Evolutionary conservation across 202 grass and related monocot genomes (phyloP), one percentile per base, ranked within the genome.

Genomic region (Setaria viridis): DNA sequence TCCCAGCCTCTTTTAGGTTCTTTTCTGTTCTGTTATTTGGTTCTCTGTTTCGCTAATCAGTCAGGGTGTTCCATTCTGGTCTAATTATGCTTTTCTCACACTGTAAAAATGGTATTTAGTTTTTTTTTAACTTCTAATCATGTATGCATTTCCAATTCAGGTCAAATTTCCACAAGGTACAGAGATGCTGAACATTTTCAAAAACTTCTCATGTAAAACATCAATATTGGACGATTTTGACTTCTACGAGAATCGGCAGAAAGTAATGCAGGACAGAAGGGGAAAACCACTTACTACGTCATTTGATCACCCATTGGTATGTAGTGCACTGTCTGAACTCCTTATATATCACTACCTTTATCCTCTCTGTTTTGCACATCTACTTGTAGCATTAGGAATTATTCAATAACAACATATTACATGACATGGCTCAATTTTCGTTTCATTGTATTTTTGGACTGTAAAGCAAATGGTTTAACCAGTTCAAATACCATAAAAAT

Each of bases 191-290:
- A 93, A 83, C 60, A 91, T 93, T 90, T 93, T 98, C 88, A 98
- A 93, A 87, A 98, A 77, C 73, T 93, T 93, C 43, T 81, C 89
- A 46, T 85, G 74, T 53, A 95, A 93, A 93, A 95, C 93, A 19
- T 95, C 95, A 77, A 98, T 98, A 85, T 82, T 98, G 79, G 95
- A 98, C 0, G 92, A 98, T 79, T 98, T 98, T 75, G 92, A 91
- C 62, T 98, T 93, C 59, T 98, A 98, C 8, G 93, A 98, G 70
- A 95, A 88, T 74, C 91, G 95, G 69, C 92, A 98, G 70, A 93
- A 89, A 89, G 92, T 83, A 78, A 93, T 98, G 91, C 95, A 95
- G 89, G 89, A 95, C 64, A 91, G 92, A 84, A 89, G 90, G 85
- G 89, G 69, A 77, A 98, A 92, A 64, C 77, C 64, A 2, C 56